Percentiles rank a stretch among this genome's conserved stretches.
These are phyloP conservation scores for Hyphodiscus sp. DNA, from an alignment of 2,329 filamentous ascomycete genomes.

Conservation along the genomic window DNA sequence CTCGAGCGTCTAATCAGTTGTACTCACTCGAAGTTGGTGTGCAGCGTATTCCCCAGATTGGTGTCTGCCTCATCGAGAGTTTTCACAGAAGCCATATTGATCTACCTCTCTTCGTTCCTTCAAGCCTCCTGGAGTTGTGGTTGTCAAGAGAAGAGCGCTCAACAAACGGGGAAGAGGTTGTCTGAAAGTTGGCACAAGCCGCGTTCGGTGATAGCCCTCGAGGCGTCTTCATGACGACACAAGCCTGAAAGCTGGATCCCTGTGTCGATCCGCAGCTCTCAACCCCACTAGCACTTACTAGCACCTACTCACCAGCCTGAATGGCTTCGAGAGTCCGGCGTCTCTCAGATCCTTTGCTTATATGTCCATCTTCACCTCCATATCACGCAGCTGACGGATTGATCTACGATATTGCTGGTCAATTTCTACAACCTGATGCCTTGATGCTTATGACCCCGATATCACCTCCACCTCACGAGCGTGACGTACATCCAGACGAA, in stretches of 20 bases:
- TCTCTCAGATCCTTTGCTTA: neutral
- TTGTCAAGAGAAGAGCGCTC: neutral
- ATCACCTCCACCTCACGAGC: neutral
- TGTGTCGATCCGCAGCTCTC: neutral
- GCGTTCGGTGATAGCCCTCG: neutral
- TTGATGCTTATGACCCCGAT: neutral
- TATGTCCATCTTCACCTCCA: neutral
- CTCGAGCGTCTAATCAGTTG: neutral
- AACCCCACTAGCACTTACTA: too few relatives aligned
- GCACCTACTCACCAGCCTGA: too few relatives aligned
- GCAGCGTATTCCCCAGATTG: constrained; percentile 15
- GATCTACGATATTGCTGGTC: neutral
- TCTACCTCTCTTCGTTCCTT: neutral
- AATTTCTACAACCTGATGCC: neutral
- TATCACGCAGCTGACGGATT: neutral
- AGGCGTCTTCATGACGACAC: neutral
- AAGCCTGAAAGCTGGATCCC: neutral
- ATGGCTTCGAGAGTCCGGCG: neutral
- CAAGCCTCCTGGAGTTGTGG: neutral
- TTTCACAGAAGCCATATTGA: neutral
- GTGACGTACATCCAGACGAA: neutral
- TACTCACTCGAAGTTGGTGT: constrained; percentile 38
- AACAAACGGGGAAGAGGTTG: neutral
- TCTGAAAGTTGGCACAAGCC: neutral
- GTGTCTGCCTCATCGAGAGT: neutral